Evolutionary conservation across 208 protist genomes (phyloP).

Genomic region (Angomonas deanei): DNA sequence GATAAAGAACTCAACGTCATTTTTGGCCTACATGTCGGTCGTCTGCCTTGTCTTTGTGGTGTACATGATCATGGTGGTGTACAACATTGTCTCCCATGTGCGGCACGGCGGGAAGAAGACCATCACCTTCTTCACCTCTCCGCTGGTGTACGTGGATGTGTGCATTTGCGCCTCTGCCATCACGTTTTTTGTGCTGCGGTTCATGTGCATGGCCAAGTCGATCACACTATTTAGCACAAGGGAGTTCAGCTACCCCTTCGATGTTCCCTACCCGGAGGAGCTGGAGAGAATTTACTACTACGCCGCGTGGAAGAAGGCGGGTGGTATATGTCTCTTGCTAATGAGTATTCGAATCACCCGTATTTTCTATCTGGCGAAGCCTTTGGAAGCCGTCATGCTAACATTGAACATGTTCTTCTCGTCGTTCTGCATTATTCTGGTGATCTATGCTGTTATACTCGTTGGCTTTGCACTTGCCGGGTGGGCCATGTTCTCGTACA

Average conservation of each 20-base stretch:
- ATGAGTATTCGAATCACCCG: not conserved
- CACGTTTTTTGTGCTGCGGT: constrained; percentile 17
- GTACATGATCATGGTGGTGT: constrained; percentile 11
- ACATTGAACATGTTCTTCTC: not conserved
- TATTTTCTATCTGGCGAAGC: constrained; percentile 5
- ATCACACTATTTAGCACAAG: not conserved
- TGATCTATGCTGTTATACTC: constrained; percentile 18
- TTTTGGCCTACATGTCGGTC: constrained; percentile 13
- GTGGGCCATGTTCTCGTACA: constrained; percentile 22
- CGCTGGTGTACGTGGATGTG: not conserved
- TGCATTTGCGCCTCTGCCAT: constrained; percentile 9
- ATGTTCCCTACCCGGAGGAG: not conserved
- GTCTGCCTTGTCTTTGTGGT: constrained; percentile 11
- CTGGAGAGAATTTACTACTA: not conserved
- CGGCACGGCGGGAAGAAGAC: not conserved
- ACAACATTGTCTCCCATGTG: not conserved
- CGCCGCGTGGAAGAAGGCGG: not conserved
- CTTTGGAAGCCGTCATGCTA: not conserved
- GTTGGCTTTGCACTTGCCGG: constrained; percentile 23
- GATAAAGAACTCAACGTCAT: not conserved
- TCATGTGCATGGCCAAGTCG: constrained; percentile 16
- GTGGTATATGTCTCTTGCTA: not conserved
- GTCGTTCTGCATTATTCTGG: not conserved
- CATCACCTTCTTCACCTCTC: not conserved
- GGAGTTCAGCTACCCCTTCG: constrained; percentile 1